phyloP scores from a whole-genome alignment of 345 rosid species.

The Syzygium oleosum region DNA sequence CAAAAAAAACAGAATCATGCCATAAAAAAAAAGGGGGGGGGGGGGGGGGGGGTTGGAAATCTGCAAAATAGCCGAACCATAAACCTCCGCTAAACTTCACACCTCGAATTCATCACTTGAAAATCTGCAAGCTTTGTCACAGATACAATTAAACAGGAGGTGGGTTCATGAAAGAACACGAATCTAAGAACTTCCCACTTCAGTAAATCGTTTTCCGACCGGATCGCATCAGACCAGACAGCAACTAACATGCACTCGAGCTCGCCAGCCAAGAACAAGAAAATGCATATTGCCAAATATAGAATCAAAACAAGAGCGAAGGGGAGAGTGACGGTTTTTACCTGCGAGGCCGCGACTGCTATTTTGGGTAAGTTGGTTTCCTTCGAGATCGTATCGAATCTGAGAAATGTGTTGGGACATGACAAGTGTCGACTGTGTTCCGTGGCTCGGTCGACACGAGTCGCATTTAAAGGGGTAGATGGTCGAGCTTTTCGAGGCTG shows the following conservation, averaged over 20 bases:
- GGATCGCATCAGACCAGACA: not conserved
- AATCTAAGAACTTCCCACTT: not conserved
- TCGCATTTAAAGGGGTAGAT: conserved; percentile 39
- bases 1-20: not conserved
- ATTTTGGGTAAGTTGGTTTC: not conserved
- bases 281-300: not conserved
- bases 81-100: not conserved
- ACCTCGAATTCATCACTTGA: not conserved
- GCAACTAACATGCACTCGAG: not conserved
- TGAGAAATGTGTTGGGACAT: conserved; percentile 12
- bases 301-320: not conserved
- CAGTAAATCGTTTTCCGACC: not conserved
- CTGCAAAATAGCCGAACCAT: not conserved
- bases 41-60: not conserved
- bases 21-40: not conserved
- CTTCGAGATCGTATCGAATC: not conserved
- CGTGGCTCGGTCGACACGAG: conserved; percentile 45
- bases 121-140: not conserved
- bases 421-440: conserved; percentile 65
- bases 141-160: not conserved
- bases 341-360: not conserved
- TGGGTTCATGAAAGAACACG: not conserved
- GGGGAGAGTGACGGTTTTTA: not conserved
- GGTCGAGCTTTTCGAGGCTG: not conserved
- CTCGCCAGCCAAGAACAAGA: not conserved